Conservation (phyloP, 2,329 filamentous ascomycete species). For the Ascochyta lentis region DNA sequence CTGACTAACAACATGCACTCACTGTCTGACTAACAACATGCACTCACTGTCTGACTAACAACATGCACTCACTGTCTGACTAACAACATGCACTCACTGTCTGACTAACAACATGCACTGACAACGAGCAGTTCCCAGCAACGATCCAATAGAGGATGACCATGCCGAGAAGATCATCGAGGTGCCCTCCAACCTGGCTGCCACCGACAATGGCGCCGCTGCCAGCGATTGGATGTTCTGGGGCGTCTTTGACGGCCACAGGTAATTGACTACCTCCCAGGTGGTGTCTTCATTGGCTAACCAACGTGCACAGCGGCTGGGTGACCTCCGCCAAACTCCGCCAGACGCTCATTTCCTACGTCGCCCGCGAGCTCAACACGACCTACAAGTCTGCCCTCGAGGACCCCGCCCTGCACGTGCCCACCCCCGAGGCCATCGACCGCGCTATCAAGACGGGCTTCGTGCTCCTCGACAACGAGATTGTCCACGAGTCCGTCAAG, state of each 20-base stretch:
- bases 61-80: no score
- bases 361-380: constrained; percentile 88
- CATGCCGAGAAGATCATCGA: constrained; percentile 98
- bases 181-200: constrained; percentile 69
- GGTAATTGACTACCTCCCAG: constrained; percentile 58
- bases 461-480: constrained; percentile 86
- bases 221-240: constrained; percentile 99
- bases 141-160: constrained; percentile 97
- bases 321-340: constrained; percentile 96
- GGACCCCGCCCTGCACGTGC: constrained; percentile 65
- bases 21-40: no score
- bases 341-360: constrained; percentile 88
- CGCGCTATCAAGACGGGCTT: constrained; percentile 93
- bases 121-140: constrained; percentile 70
- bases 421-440: constrained; percentile 82
- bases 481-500: constrained; percentile 89
- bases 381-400: constrained; percentile 81
- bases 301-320: constrained; percentile 73
- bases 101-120: no score
- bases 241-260: constrained; percentile 98
- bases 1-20: no score
- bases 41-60: no score
- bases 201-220: constrained; percentile 60
- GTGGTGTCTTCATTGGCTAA: neutral
- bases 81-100: no score